Evolutionary conservation across 768 basidiomycete genomes (phyloP).

Genomic region (Trametes elegans): DNA sequence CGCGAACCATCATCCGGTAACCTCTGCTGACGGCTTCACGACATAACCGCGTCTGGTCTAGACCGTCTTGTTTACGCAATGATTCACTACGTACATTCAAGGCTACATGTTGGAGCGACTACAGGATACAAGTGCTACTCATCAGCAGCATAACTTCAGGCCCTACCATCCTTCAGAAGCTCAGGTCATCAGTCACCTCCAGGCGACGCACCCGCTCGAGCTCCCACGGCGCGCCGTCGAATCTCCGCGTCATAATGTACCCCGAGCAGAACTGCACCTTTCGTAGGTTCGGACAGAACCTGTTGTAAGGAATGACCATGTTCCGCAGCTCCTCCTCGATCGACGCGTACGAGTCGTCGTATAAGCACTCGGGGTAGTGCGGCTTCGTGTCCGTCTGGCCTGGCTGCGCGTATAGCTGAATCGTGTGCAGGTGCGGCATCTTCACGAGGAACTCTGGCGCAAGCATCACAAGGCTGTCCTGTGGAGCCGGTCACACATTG

Average conservation of each 20-base stretch:
- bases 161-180: neutral
- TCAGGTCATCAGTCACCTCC: constrained; percentile 10
- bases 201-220: constrained; percentile 1
- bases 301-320: constrained; percentile 44
- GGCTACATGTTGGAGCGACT: no score
- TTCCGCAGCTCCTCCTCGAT: constrained; percentile 34
- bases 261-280: constrained; percentile 42
- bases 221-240: constrained; percentile 36
- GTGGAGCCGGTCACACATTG: constrained; percentile 3
- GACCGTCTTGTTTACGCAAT: no score
- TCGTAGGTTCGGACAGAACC: constrained; percentile 37
- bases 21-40: neutral
- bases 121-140: no score
- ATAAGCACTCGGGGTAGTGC: constrained; percentile 17
- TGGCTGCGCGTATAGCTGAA: constrained; percentile 36
- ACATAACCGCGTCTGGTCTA: neutral
- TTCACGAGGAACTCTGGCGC: constrained; percentile 41
- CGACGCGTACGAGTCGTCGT: constrained; percentile 20
- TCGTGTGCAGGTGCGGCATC: constrained; percentile 37
- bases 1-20: neutral
- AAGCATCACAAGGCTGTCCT: constrained; percentile 41
- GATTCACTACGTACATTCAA: no score
- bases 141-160: neutral
- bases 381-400: neutral
- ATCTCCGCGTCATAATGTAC: constrained; percentile 39